These are phyloP conservation scores for Myriosclerotinia scirpicola DNA, from an alignment of 2,329 filamentous ascomycete genomes.

Conservation along the genomic window DNA sequence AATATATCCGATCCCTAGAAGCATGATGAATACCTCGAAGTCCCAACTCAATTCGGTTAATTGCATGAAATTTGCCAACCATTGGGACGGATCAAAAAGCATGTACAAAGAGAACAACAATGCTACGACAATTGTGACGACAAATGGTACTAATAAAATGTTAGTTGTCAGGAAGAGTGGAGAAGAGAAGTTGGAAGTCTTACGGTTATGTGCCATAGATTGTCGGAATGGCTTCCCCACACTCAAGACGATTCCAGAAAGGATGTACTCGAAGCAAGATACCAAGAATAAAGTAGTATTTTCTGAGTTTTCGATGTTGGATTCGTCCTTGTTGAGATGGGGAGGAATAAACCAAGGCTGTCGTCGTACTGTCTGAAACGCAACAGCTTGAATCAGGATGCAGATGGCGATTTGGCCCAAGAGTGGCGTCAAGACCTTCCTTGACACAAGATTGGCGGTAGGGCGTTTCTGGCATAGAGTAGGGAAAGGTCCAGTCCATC, in stretches of 20 bases:
- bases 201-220: conserved; percentile 75
- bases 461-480: conserved; percentile 79
- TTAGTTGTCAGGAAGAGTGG: conserved; percentile 16
- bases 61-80: conserved; percentile 77
- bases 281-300: conserved; percentile 89
- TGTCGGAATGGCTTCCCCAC: conserved; percentile 91
- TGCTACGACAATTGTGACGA: conserved; percentile 70
- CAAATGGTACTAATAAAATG: conserved; percentile 68
- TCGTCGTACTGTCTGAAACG: conserved; percentile 70
- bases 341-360: conserved; percentile 90
- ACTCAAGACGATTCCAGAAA: conserved; percentile 84
- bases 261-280: conserved; percentile 92
- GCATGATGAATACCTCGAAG: conserved; percentile 73
- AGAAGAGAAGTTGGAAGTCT: conserved; percentile 41
- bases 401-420: conserved; percentile 85
- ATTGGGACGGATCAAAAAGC: conserved; percentile 70
- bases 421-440: conserved; percentile 87
- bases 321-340: conserved; percentile 70
- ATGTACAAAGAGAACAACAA: conserved; percentile 73
- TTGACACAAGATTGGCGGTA: conserved; percentile 85
- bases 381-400: conserved; percentile 71
- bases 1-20: conserved; percentile 69
- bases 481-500: conserved; percentile 85
- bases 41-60: conserved; percentile 71
- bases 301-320: conserved; percentile 86